Conservation (phyloP, 148 eudicot species). For the Rhododendron williamsianum region DNA sequence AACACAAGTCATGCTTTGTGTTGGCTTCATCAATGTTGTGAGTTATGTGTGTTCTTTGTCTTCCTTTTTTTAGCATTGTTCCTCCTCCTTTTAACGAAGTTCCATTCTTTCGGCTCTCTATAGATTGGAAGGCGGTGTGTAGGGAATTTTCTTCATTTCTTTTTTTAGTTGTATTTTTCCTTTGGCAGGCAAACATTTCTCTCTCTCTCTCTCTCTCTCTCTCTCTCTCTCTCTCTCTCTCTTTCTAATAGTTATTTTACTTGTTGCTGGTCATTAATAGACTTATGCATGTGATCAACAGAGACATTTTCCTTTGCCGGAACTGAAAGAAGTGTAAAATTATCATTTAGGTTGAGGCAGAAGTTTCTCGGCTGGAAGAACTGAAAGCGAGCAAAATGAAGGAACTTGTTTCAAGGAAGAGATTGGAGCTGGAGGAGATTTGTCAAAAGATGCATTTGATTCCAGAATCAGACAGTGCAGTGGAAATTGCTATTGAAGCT, state of each 20-base stretch:
- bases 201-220: no score
- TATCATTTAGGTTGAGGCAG: conserved; percentile 65
- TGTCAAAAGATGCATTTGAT: conserved; percentile 71
- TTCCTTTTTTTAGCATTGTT: background rate
- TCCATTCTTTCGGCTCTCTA: no score
- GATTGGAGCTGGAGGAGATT: conserved; percentile 71
- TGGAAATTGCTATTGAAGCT: conserved; percentile 58
- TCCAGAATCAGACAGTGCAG: conserved; percentile 43
- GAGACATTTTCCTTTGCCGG: background rate
- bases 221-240: background rate
- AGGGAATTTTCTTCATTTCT: no score
- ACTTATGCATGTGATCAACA: background rate
- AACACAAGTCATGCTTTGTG: background rate
- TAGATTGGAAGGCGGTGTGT: no score
- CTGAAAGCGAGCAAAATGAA: conserved; percentile 84
- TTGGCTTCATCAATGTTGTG: background rate
- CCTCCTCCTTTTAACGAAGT: background rate
- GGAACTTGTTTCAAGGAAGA: conserved; percentile 83
- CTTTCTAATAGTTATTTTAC: background rate
- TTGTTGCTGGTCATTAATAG: background rate
- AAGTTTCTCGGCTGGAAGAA: conserved; percentile 80
- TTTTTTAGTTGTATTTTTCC: background rate
- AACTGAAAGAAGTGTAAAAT: conserved; percentile 2
- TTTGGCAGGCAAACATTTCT: no score
- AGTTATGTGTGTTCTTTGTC: background rate